A percentile compares a stretch with the other conserved stretches of the same genome.
These are phyloP conservation scores for Penicillium sp. DNA, from an alignment of 2,329 filamentous ascomycete species.

Conservation along the genomic window DNA sequence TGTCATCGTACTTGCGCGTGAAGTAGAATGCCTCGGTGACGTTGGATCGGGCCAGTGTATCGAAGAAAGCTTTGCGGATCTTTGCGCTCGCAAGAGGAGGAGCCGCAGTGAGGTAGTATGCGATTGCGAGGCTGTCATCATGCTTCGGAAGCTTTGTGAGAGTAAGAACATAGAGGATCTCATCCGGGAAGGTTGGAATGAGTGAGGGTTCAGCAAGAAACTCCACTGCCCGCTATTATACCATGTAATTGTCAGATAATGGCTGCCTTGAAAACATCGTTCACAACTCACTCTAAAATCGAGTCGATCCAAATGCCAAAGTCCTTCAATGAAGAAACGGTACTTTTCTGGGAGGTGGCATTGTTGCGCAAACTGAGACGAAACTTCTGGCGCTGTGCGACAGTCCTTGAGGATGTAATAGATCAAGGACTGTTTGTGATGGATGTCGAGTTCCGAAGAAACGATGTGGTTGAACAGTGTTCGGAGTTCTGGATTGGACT, in stretches of 20 bases:
- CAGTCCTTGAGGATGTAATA: conserved; percentile 82
- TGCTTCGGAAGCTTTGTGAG: conserved; percentile 54
- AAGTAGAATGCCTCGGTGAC: conserved; percentile 73
- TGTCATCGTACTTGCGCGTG: conserved; percentile 62
- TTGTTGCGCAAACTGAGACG: conserved; percentile 58
- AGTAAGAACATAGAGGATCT: conserved; percentile 70
- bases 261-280: background rate
- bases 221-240: conserved; percentile 62
- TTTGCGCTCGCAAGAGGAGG: conserved; percentile 66
- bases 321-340: conserved; percentile 74
- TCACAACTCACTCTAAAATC: conserved; percentile 57
- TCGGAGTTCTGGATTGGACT: conserved; percentile 64
- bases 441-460: conserved; percentile 61
- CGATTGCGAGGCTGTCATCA: conserved; percentile 66
- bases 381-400: conserved; percentile 52
- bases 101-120: conserved; percentile 74
- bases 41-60: conserved; percentile 64
- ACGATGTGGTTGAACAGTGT: conserved; percentile 69
- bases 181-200: conserved; percentile 76
- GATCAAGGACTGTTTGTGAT: conserved; percentile 78
- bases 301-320: conserved; percentile 75
- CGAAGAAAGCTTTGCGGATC: conserved; percentile 66
- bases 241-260: background rate
- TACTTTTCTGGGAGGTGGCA: conserved; percentile 73
- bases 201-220: conserved; percentile 77